A percentile compares a stretch with the other conserved stretches of the same genome.
Conservation (phyloP, 75 land plant genomes). For the Isoetes taiwanensis region DNA sequence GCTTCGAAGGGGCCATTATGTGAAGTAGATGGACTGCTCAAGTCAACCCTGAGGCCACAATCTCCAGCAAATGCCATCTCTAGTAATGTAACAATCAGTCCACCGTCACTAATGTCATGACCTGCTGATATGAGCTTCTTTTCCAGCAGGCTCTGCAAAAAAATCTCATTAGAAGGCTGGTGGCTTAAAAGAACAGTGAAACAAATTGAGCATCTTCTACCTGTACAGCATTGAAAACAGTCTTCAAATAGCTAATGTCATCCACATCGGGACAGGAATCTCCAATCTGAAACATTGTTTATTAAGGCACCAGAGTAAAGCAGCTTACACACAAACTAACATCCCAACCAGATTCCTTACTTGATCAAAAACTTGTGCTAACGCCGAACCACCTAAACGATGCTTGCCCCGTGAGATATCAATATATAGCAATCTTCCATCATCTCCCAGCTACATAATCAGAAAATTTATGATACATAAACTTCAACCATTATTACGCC, state of each 20-base stretch:
- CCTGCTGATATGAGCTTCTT: slow-evolving; percentile 71
- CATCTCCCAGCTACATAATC: slow-evolving; percentile 44
- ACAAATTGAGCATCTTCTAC: slow-evolving; percentile 4
- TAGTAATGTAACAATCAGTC: slow-evolving; percentile 47
- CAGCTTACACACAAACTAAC: background rate
- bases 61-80: slow-evolving; percentile 99
- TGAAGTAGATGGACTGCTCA: slow-evolving; percentile 24
- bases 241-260: slow-evolving; percentile 59
- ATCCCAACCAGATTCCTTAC: background rate
- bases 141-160: slow-evolving; percentile 32
- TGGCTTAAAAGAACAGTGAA: background rate
- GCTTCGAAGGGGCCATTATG: slow-evolving; percentile 19
- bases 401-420: slow-evolving; percentile 70
- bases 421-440: slow-evolving; percentile 75
- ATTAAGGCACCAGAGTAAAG: background rate
- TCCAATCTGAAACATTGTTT: slow-evolving; percentile 40
- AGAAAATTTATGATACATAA: background rate
- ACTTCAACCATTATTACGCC: too few species aligned
- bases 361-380: slow-evolving; percentile 81
- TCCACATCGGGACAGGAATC: slow-evolving; percentile 76
- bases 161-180: background rate
- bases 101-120: slow-evolving; percentile 97
- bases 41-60: slow-evolving; percentile 58
- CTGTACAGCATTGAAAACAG: slow-evolving; percentile 59
- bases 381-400: slow-evolving; percentile 84